Conservation (phyloP, 768 basidiomycete genomes). For the Brasilioporus rufonigricans region DNA sequence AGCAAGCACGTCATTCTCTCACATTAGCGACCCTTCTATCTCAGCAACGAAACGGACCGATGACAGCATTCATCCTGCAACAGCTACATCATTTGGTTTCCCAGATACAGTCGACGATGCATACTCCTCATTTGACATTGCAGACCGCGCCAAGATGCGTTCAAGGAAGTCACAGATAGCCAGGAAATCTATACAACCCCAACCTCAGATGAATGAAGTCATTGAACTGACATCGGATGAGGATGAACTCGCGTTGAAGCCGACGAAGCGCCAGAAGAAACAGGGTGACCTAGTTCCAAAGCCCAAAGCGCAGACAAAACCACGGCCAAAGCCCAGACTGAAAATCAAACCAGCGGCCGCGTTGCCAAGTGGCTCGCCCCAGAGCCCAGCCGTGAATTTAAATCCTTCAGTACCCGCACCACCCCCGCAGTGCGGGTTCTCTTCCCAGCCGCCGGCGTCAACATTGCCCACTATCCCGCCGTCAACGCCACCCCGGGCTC, state of each 20-base stretch:
- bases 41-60: conserved; percentile 8
- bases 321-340: conserved; percentile 25
- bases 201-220: conserved; percentile 28
- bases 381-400: conserved; percentile 4
- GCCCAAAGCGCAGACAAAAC: conserved; percentile 24
- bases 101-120: conserved; percentile 14
- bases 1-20: conserved; percentile 16
- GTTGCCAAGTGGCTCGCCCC: conserved; percentile 19
- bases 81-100: conserved; percentile 6
- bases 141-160: conserved; percentile 60
- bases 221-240: conserved; percentile 48
- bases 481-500: conserved; percentile 21
- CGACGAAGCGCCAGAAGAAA: conserved; percentile 31
- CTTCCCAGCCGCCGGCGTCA: conserved; percentile 36
- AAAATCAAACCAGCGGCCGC: conserved; percentile 15
- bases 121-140: conserved; percentile 39
- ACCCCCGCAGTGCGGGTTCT: conserved; percentile 18
- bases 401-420: conserved; percentile 33
- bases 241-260: conserved; percentile 36
- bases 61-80: conserved; percentile 23
- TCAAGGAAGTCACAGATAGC: conserved; percentile 34
- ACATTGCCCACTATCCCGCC: conserved; percentile 27
- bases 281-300: conserved; percentile 29
- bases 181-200: conserved; percentile 10
- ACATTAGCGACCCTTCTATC: conserved; percentile 20